These are phyloP conservation scores for Hansenula sp. DNA, from an alignment of 1,139 yeast genomes.

Conservation along the genomic window DNA sequence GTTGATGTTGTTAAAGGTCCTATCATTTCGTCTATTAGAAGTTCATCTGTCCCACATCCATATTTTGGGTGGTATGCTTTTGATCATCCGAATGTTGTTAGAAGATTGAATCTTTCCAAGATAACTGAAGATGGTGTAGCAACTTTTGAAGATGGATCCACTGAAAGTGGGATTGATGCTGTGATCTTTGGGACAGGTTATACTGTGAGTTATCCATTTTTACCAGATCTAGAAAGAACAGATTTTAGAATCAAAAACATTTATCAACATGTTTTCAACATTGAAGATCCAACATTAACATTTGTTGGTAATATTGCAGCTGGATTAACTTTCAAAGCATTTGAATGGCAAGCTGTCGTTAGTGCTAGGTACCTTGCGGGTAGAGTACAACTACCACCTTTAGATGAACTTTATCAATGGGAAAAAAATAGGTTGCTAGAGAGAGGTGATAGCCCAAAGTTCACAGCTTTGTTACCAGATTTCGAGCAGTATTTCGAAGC, in stretches of 20 bases:
- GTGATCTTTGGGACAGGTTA: slow-evolving; percentile 38
- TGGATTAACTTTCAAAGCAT: slow-evolving; percentile 18
- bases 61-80: slow-evolving; percentile 6
- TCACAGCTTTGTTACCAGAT: slow-evolving; percentile 7
- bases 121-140: slow-evolving; percentile 13
- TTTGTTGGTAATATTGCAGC: slow-evolving; percentile 9
- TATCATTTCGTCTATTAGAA: slow-evolving; percentile 7
- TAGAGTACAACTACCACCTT: slow-evolving; percentile 10
- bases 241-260: slow-evolving; percentile 27
- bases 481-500: slow-evolving; percentile 8
- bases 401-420: slow-evolving; percentile 13
- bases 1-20: slow-evolving; percentile 1
- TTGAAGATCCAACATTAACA: slow-evolving; percentile 34
- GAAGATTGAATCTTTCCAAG: slow-evolving; percentile 3
- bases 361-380: slow-evolving; percentile 21
- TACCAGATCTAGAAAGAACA: slow-evolving; percentile 11
- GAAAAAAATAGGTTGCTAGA: background rate
- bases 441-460: slow-evolving; percentile 1
- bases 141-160: slow-evolving; percentile 30
- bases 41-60: slow-evolving; percentile 1
- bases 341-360: slow-evolving; percentile 23
- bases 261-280: slow-evolving; percentile 35
- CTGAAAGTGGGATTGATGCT: slow-evolving; percentile 27
- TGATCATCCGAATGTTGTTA: slow-evolving; percentile 4
- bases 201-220: slow-evolving; percentile 31